Conservation (phyloP, 73 alveolate genomes). For the Tetrahymena elliotti region DNA sequence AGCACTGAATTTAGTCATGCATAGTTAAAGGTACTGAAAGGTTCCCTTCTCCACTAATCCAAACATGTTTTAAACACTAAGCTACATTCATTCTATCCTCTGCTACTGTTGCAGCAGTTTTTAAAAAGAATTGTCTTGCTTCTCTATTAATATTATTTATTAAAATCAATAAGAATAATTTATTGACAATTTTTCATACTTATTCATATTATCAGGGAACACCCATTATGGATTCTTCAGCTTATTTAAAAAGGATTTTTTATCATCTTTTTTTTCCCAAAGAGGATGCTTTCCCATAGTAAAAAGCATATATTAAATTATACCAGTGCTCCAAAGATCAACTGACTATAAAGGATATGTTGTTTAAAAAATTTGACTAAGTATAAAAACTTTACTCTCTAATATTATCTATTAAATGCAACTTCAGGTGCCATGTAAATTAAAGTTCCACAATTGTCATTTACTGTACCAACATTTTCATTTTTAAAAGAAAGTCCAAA, state of each 20-base stretch:
- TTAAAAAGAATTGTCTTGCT: not conserved
- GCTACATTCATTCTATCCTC: not conserved
- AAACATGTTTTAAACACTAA: not conserved
- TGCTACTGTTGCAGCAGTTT: not conserved
- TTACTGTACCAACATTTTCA: not conserved
- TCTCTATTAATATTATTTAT: not conserved
- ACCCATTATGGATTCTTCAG: conserved; percentile 2
- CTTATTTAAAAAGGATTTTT: not conserved
- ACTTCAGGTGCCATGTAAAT: conserved; percentile 30
- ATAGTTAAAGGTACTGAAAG: not conserved
- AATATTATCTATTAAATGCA: not conserved
- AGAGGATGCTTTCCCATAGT: not conserved
- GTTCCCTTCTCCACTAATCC: not conserved
- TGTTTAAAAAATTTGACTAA: not conserved
- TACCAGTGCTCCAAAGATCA: conserved; percentile 32
- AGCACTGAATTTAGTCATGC: not conserved
- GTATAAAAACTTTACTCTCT: not conserved
- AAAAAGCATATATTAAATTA: not conserved
- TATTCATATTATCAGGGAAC: conserved; percentile 1
- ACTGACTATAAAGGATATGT: not conserved
- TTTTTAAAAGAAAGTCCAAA: conserved; percentile 14
- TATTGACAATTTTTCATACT: not conserved
- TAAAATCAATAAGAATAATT: too few relatives aligned
- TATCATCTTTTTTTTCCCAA: not conserved
- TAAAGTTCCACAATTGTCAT: conserved; percentile 11